These are phyloP conservation scores for Crithidia fasciculata DNA, from an alignment of 208 protist genomes.

Conservation along the genomic window DNA sequence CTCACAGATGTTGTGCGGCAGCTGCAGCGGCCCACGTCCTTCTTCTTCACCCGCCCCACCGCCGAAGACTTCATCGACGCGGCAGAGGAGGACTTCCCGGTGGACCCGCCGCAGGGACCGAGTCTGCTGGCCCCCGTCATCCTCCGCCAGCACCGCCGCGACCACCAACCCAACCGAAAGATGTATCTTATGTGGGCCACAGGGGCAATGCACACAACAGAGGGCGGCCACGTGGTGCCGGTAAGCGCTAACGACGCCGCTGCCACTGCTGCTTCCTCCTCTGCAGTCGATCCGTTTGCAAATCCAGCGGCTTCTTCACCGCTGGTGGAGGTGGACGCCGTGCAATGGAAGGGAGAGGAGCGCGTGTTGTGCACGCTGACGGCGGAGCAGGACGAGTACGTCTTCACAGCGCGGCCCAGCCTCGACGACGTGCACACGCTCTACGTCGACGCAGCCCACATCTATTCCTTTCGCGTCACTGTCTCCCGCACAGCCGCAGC, in stretches of 20 bases:
- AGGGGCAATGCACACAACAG: conserved; percentile 28
- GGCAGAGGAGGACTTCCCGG: conserved; percentile 58
- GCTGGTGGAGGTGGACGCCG: conserved; percentile 9
- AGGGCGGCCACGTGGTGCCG: background rate
- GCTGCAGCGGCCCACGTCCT: conserved; percentile 25
- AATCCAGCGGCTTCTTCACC: background rate
- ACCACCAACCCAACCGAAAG: conserved; percentile 63
- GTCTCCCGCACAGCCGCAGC: conserved; percentile 5
- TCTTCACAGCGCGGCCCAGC: conserved; percentile 69
- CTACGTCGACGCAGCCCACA: conserved; percentile 69
- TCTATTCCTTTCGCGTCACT: conserved; percentile 69
- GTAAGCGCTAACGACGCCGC: background rate
- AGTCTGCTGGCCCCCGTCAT: conserved; percentile 65
- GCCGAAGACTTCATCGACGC: conserved; percentile 73
- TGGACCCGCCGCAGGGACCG: conserved; percentile 62
- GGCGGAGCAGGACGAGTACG: conserved; percentile 47
- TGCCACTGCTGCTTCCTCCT: background rate
- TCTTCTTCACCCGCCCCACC: conserved; percentile 73
- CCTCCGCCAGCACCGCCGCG: conserved; percentile 63
- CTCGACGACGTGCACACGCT: conserved; percentile 75
- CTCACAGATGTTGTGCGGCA: conserved; percentile 24
- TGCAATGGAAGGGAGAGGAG: conserved; percentile 63
- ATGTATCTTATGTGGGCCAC: conserved; percentile 82
- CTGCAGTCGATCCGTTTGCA: background rate
- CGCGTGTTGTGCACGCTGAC: conserved; percentile 82